These are phyloP conservation scores for Haplosporangium gracile DNA, from an alignment of 192 early-diverging fungal genomes.

Conservation along the genomic window DNA sequence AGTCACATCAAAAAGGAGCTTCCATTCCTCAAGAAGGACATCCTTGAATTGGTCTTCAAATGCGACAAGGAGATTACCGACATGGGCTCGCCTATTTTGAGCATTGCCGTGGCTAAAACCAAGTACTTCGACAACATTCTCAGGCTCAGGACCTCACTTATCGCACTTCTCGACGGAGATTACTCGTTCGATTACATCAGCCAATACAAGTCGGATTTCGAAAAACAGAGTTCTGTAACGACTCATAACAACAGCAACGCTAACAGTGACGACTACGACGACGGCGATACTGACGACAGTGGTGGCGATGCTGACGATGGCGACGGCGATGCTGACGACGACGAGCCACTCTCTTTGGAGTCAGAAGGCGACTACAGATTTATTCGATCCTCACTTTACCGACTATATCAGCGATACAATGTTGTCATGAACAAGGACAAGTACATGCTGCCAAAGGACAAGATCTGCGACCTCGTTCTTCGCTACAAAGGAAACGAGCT, in stretches of 20 bases:
- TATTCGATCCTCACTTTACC: conserved; percentile 33
- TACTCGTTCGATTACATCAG: conserved; percentile 36
- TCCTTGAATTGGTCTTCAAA: conserved; percentile 9
- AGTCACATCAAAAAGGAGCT: conserved; percentile 49
- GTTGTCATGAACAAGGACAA: conserved; percentile 33
- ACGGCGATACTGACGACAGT: too few relatives aligned
- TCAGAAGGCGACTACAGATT: conserved; percentile 19
- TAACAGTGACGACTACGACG: neutral
- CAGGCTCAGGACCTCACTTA: conserved; percentile 34
- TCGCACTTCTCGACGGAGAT: conserved; percentile 31
- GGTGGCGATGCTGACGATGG: too few relatives aligned
- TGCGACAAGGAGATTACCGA: conserved; percentile 35
- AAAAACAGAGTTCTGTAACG: neutral
- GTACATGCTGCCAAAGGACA: conserved; percentile 30
- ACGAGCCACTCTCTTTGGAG: neutral
- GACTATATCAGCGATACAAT: conserved; percentile 31
- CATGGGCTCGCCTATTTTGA: conserved; percentile 21
- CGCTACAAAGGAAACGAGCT: conserved; percentile 44
- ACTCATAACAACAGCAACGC: neutral
- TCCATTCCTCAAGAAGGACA: conserved; percentile 33
- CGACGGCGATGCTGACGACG: conserved; percentile 11
- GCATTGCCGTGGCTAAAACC: conserved; percentile 8
- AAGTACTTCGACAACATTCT: conserved; percentile 36
- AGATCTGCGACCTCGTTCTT: conserved; percentile 32
- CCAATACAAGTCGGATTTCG: conserved; percentile 9